A percentile compares a stretch with the other conserved stretches of the same genome.
Conservation (phyloP, 139 green algal genomes). For the Micractinium sp. region DNA sequence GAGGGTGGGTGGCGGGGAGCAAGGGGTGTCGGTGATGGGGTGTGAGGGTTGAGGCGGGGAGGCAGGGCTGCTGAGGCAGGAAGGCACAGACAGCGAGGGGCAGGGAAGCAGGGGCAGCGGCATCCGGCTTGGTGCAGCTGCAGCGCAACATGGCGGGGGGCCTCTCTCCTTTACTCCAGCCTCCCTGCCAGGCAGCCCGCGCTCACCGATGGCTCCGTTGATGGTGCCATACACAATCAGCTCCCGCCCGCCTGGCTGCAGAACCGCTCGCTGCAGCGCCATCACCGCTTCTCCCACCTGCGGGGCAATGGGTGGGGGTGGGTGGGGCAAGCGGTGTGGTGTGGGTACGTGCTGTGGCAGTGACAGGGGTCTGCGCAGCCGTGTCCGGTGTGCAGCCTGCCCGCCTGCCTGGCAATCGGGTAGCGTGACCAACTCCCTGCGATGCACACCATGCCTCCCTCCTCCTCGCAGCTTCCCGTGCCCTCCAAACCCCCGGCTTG, state of each 20-base stretch:
- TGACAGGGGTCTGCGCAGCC: neutral
- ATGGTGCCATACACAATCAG: slow-evolving; percentile 89
- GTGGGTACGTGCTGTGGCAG: neutral
- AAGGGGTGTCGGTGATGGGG: neutral
- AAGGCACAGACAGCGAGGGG: neutral
- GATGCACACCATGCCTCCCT: neutral
- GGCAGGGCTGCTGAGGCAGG: too few species aligned
- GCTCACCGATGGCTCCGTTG: slow-evolving; percentile 73
- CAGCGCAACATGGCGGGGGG: too few species aligned
- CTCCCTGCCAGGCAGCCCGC: too few species aligned
- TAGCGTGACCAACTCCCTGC: neutral
- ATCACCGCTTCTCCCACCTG: slow-evolving; percentile 88
- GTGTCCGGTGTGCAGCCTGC: neutral
- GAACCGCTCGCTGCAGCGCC: slow-evolving; percentile 70
- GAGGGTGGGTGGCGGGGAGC: neutral
- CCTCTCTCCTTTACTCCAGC: too few species aligned
- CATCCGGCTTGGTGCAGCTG: neutral
- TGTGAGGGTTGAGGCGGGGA: too few species aligned
- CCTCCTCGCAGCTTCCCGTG: neutral
- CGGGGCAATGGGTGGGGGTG: neutral
- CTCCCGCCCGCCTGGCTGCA: slow-evolving; percentile 87
- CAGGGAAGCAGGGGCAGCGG: neutral
- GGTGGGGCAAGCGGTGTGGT: neutral
- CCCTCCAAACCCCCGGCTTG: too few species aligned
- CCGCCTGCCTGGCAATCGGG: neutral